Conservation (phyloP, 495 filamentous ascomycete genomes). For the Platismatia glauca region DNA sequence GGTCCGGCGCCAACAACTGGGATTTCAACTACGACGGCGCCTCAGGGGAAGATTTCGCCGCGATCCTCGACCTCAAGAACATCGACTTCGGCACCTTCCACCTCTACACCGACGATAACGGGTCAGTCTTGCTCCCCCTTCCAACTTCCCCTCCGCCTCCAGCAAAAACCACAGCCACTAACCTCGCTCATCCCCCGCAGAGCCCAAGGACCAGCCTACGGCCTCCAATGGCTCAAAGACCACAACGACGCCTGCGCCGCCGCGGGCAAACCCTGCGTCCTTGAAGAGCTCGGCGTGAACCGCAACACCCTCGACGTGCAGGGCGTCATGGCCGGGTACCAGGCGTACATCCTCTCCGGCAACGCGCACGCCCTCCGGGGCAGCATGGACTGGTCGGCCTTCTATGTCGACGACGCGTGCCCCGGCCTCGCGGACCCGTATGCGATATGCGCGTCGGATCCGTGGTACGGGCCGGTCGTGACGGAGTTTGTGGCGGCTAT, state of each 20-base stretch:
- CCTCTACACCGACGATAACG: constrained; percentile 43
- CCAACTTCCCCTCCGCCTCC: neutral
- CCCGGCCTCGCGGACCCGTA: neutral
- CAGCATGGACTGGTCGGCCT: constrained; percentile 1
- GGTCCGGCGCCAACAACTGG: constrained; percentile 1
- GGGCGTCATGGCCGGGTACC: neutral
- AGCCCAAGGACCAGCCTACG: constrained; percentile 32
- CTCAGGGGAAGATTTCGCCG: constrained; percentile 8
- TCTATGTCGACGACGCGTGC: neutral
- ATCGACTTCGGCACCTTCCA: constrained; percentile 61
- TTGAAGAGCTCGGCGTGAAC: constrained; percentile 55
- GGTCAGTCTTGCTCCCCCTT: neutral
- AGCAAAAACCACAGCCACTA: neutral
- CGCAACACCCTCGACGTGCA: constrained; percentile 23
- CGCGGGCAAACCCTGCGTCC: constrained; percentile 55
- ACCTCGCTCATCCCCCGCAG: constrained; percentile 17
- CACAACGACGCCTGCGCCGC: constrained; percentile 47
- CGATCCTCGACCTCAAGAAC: constrained; percentile 31
- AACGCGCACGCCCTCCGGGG: neutral
- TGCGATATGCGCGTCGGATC: neutral
- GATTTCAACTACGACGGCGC: constrained; percentile 17
- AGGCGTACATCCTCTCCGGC: neutral
- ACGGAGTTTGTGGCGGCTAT: neutral
- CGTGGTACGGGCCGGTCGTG: neutral
- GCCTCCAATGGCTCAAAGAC: constrained; percentile 48